Percentiles rank a stretch among this genome's conserved stretches.
Conservation (phyloP, 2,329 filamentous ascomycete genomes). For the Colletotrichum orbiculare region DNA sequence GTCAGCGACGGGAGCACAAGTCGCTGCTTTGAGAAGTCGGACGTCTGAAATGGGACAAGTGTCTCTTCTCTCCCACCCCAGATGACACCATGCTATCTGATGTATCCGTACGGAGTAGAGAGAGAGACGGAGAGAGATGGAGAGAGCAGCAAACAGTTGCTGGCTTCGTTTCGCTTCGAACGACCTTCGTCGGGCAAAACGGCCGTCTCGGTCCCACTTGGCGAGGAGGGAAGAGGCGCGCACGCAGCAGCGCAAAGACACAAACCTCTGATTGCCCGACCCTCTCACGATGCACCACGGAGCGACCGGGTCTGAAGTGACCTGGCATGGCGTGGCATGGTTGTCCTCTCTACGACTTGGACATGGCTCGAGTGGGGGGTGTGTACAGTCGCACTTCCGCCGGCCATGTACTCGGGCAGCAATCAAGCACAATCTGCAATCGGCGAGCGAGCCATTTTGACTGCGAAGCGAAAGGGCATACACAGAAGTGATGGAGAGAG, state of each 20-base stretch:
- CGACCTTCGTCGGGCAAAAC: constrained; percentile 14
- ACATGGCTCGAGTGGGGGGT: too few species aligned
- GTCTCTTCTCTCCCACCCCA: background rate
- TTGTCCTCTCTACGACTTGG: background rate
- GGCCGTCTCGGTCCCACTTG: constrained; percentile 29
- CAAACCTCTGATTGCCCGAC: constrained; percentile 32
- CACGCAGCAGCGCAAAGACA: background rate
- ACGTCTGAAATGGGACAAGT: constrained; percentile 25
- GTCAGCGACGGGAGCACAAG: background rate
- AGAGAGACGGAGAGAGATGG: background rate
- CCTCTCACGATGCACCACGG: constrained; percentile 15
- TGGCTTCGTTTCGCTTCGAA: background rate
- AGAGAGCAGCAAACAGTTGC: constrained; percentile 4
- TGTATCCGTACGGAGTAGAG: too few species aligned
- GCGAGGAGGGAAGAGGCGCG: background rate
- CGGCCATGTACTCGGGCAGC: constrained; percentile 4
- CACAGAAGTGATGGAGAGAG: too few species aligned
- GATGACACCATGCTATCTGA: constrained; percentile 7
- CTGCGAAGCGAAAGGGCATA: background rate
- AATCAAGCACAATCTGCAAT: too few species aligned
- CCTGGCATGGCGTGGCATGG: background rate
- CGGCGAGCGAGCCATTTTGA: too few species aligned
- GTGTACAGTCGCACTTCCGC: too few species aligned
- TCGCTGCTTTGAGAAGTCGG: constrained; percentile 17
- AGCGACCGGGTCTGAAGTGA: background rate